Conservation (phyloP, 805 yeast species). For the Suhomyces faveliae region DNA sequence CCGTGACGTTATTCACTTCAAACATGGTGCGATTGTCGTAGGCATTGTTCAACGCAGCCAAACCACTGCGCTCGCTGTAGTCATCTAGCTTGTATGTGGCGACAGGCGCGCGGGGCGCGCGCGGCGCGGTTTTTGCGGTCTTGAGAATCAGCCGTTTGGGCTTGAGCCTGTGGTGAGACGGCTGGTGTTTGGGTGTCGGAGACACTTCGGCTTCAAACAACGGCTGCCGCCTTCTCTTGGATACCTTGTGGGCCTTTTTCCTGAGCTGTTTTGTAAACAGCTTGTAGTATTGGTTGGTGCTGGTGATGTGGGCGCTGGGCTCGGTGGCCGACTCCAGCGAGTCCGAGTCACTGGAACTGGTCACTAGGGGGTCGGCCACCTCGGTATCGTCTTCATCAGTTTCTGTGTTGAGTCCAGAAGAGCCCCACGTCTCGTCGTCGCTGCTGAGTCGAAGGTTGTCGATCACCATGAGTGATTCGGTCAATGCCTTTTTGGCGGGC, state of each 20-base stretch:
- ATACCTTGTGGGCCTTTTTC: constrained; percentile 13
- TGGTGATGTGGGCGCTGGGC: constrained; percentile 4
- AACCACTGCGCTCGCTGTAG: constrained; percentile 11
- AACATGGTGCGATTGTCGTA: constrained; percentile 8
- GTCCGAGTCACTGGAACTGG: constrained; percentile 7
- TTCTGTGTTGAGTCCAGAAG: constrained; percentile 26
- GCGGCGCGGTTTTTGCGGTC: constrained; percentile 6
- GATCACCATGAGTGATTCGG: constrained; percentile 10
- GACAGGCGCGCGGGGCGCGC: not conserved
- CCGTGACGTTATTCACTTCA: constrained; percentile 11
- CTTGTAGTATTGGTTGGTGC: constrained; percentile 22
- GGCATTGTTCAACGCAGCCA: constrained; percentile 13
- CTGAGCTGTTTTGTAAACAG: constrained; percentile 15
- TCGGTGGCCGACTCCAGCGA: constrained; percentile 3
- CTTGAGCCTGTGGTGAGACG: constrained; percentile 40
- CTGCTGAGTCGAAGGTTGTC: constrained; percentile 13
- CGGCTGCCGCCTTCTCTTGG: not conserved
- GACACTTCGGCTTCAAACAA: constrained; percentile 16
- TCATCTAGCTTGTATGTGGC: not conserved
- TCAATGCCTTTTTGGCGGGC: constrained; percentile 9
- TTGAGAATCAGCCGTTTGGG: constrained; percentile 45
- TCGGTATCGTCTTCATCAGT: constrained; percentile 16
- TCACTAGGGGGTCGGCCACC: not conserved
- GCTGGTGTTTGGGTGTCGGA: constrained; percentile 42
- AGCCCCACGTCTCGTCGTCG: constrained; percentile 23